A percentile compares a stretch with the other conserved stretches of the same genome.
phyloP scores from a whole-genome alignment of 768 basidiomycete species.

The Coprinellus micaceus region DNA sequence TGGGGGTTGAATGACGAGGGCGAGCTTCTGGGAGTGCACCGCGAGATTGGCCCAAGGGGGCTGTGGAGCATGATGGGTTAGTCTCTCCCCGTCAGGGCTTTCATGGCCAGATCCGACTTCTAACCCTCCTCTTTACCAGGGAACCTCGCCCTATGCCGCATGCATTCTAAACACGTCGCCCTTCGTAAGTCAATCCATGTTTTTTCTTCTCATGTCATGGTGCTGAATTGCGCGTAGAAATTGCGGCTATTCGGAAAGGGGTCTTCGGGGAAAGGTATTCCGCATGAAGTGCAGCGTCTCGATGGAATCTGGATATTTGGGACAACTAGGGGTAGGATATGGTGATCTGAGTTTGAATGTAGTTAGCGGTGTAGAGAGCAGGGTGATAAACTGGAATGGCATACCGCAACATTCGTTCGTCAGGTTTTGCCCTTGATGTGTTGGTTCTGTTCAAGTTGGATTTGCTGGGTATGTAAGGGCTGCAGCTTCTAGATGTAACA shows the following conservation, averaged over 20 bases:
- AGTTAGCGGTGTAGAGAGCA: too few relatives aligned
- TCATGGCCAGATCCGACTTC: background rate
- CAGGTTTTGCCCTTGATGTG: too few relatives aligned
- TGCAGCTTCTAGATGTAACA: too few relatives aligned
- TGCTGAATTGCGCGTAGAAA: conserved; percentile 36
- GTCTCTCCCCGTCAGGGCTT: too few relatives aligned
- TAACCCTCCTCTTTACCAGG: conserved; percentile 24
- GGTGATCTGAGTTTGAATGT: too few relatives aligned
- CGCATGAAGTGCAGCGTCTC: background rate
- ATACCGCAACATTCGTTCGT: too few relatives aligned
- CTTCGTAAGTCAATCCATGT: conserved; percentile 45
- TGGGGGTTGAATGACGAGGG: conserved; percentile 66
- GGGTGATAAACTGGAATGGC: too few relatives aligned
- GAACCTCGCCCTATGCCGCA: conserved; percentile 53
- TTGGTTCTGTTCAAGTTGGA: too few relatives aligned
- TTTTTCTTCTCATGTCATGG: background rate
- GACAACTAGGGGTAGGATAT: too few relatives aligned
- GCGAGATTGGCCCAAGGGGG: conserved; percentile 25
- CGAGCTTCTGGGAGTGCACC: conserved; percentile 47
- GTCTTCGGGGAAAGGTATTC: background rate
- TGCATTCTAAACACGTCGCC: conserved; percentile 60
- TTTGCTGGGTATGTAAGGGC: too few relatives aligned
- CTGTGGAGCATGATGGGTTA: conserved; percentile 60
- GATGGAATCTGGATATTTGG: too few relatives aligned
- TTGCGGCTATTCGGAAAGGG: conserved; percentile 42